Evolutionary conservation across 2,329 filamentous ascomycete species (phyloP), one percentile per base, ranked within the genome.

Genomic region (Claviceps citrina): DNA sequence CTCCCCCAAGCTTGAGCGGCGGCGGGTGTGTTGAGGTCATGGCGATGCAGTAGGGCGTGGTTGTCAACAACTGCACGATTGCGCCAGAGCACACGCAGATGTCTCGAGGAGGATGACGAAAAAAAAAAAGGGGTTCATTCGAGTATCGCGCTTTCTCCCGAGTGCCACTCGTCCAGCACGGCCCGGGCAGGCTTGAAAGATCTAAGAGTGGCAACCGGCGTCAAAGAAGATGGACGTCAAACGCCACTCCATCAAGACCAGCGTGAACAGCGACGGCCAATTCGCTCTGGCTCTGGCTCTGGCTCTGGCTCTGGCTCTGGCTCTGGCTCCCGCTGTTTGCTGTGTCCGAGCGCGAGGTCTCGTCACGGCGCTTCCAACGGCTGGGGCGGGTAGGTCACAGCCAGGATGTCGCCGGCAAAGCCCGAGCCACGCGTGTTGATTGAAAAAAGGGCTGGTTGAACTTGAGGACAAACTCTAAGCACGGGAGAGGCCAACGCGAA

Each of bases 1-100:
- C 49, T 16, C 49, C 49, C 36, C 47, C 48, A 30, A 53, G 54
- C 37, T 51, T 51, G 31, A 58, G 47, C 28, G 55, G 53, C 25
- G 53, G 53, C 22, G 57, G 48, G 28, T 50, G 51, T 38, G 46
- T 50, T 28, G 50, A 48, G 26, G 53, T 48, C 54, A 58, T 56
- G 41, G 39, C 36, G 26, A 31, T 27, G 24, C 20, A 33, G 25
- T 31, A n/a, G 28, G 38, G 16, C n/a, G 37, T 26, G 15, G 19
- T 28, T 15, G 37, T 39, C 28, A 22, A 32, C 30, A 18, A 39
- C 20, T 7, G 19, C 15, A 9, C 28, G 16, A 16, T 25, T 19
- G 20, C 12, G 16, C 4, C 9, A 9, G 3, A 28, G 24, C 24
- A 36, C 15, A 27, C 34, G 24, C 16, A 27, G 15, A 27, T 26